These are phyloP conservation scores for Phytophthora tentaculata DNA, from an alignment of 352 stramenopile genomes.

Conservation along the genomic window DNA sequence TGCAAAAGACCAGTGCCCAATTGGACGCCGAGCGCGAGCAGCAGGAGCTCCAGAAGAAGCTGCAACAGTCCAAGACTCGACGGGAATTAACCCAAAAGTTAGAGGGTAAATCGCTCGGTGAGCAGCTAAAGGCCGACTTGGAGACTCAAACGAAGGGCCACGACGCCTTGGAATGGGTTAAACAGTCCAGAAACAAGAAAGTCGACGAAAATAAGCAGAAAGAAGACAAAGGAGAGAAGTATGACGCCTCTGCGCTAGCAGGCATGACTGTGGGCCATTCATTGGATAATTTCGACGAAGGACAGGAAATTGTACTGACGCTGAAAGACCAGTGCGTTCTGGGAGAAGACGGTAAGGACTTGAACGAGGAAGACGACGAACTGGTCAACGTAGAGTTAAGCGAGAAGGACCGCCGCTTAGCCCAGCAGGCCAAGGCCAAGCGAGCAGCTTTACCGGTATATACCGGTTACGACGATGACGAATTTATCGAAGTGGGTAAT, in stretches of 20 bases:
- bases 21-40: constrained; percentile 57
- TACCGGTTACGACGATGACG: constrained; percentile 96
- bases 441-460: constrained; percentile 86
- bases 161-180: constrained; percentile 77
- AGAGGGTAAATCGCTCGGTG: constrained; percentile 72
- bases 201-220: neutral
- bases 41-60: constrained; percentile 54
- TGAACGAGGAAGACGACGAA: constrained; percentile 84
- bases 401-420: constrained; percentile 65
- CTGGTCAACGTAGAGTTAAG: constrained; percentile 88
- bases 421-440: constrained; percentile 50
- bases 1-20: constrained; percentile 70
- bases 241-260: constrained; percentile 78
- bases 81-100: constrained; percentile 80
- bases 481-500: constrained; percentile 92
- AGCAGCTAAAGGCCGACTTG: constrained; percentile 57
- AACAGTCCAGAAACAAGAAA: constrained; percentile 45
- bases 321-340: constrained; percentile 93
- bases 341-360: constrained; percentile 74
- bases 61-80: constrained; percentile 69
- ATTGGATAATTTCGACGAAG: constrained; percentile 86
- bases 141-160: constrained; percentile 15
- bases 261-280: constrained; percentile 93
- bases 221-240: constrained; percentile 37
- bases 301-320: constrained; percentile 94